Evolutionary conservation across 1,284 basidiomycete species (phyloP), one percentile per base, ranked within the genome.

Genomic region (Fomes fomentarius): DNA sequence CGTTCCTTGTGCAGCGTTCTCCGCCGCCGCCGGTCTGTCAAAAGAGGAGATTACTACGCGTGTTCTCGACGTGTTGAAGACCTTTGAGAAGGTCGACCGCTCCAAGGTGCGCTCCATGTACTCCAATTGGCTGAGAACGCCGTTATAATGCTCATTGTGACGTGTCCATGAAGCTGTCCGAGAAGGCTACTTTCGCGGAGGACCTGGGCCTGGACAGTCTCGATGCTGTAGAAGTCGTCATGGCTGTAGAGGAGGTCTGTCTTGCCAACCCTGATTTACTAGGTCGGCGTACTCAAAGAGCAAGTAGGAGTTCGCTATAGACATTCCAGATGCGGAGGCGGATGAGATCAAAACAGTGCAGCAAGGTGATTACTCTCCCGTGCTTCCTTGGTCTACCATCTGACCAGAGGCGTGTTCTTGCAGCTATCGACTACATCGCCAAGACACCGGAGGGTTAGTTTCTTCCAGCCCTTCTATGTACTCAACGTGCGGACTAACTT

Each of bases 291-390:
- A 28, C 50, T 57, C 15, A n/a, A 52, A 35, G 44, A 45, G 7
- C 33, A 15, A 10, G 24, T 62, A 94, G 93, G 93, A 93, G 64
- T 93, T 93, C 67, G 76, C 81, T 28, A 92, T 94, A 67, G 93
- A 96, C 74, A 99, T 99, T 69, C 96, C 97, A 44, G 97, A 99
- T 69, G 89, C 86, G 54, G 97, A 99, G 75, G 97, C 96, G n/a
- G 97, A 99, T 74, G 90, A 90, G 69, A 99, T 99, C 73, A 90
- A 89, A 69, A 96, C 93, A 19, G 93, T 99, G 47, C 85, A 89
- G 69, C 90, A 99, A 76, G 96, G 94, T 94, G 68, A 58, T 82
- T 72, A 44, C 14, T 22, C 22, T 30, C 25, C 17, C 53, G 24
- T 40, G 38, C 60, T 40, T 15, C n/a, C 43, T 8, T 21, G 15